These are phyloP conservation scores for Penicilliopsis zonata DNA, from an alignment of 495 filamentous ascomycete genomes.

Conservation along the genomic window DNA sequence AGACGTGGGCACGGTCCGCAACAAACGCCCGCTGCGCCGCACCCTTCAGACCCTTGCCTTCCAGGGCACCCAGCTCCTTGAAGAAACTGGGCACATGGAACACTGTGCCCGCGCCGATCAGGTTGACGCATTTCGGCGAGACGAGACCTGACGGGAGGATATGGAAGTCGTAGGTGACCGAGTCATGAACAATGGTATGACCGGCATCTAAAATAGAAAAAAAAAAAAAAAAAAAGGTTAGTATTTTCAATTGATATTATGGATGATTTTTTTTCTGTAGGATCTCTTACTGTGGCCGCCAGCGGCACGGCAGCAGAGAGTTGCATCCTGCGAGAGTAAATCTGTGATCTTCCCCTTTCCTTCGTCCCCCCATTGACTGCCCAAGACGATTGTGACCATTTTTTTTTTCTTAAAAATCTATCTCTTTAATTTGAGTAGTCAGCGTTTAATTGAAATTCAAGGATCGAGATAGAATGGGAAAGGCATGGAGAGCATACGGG, in stretches of 20 bases:
- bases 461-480: too few relatives aligned
- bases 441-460: too few relatives aligned
- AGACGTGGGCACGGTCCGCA: constrained; percentile 70
- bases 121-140: constrained; percentile 63
- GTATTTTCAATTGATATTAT: too few relatives aligned
- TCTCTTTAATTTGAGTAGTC: too few relatives aligned
- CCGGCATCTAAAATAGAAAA: constrained; percentile 26
- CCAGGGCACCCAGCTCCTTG: constrained; percentile 62
- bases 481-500: too few relatives aligned
- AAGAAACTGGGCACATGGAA: constrained; percentile 82
- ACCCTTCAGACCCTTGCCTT: constrained; percentile 58
- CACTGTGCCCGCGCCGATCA: constrained; percentile 78
- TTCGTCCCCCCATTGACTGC: constrained; percentile 61
- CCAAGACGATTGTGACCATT: constrained; percentile 45
- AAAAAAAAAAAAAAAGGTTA: neutral
- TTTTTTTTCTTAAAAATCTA: neutral
- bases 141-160: constrained; percentile 62
- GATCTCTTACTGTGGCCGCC: constrained; percentile 64
- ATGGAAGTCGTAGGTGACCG: constrained; percentile 59
- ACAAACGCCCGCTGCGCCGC: constrained; percentile 61
- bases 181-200: constrained; percentile 49
- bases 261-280: too few relatives aligned
- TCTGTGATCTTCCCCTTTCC: constrained; percentile 67
- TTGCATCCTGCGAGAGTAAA: constrained; percentile 44
- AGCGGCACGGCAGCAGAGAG: constrained; percentile 49